These are phyloP conservation scores for Phytophthora chlamydospora DNA, from an alignment of 352 stramenopile genomes.

Conservation along the genomic window DNA sequence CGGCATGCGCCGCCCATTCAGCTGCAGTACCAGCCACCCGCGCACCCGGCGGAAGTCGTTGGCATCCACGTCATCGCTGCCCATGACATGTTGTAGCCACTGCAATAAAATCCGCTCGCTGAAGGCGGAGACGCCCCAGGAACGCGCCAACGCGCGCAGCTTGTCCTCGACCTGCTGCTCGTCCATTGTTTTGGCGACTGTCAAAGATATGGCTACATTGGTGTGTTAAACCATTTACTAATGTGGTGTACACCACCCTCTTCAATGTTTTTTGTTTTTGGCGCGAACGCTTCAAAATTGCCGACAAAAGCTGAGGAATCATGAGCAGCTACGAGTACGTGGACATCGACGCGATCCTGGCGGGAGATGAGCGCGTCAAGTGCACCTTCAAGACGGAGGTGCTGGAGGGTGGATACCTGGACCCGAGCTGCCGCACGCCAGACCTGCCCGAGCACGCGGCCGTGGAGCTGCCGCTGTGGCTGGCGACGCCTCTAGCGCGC, in stretches of 20 bases:
- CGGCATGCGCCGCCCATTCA: conserved; percentile 53
- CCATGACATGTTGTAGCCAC: conserved; percentile 55
- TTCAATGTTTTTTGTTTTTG: conserved; percentile 6
- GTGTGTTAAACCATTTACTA: background rate
- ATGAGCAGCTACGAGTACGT: conserved; percentile 52
- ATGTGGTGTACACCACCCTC: no score
- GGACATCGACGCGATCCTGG: conserved; percentile 79
- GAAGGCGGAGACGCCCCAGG: conserved; percentile 71
- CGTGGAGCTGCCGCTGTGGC: conserved; percentile 84
- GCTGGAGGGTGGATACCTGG: conserved; percentile 74
- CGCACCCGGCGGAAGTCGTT: conserved; percentile 50
- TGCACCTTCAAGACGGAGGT: conserved; percentile 77
- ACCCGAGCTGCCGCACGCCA: conserved; percentile 62
- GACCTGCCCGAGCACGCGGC: conserved; percentile 52
- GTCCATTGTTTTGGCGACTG: conserved; percentile 6
- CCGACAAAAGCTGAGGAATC: conserved; percentile 2
- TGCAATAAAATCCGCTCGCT: conserved; percentile 69
- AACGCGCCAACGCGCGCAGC: conserved; percentile 52
- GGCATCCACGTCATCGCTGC: conserved; percentile 14
- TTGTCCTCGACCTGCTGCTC: conserved; percentile 36
- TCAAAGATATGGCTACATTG: conserved; percentile 23
- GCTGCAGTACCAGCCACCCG: conserved; percentile 71
- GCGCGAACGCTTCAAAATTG: conserved; percentile 8
- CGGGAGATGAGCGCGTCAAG: conserved; percentile 80
- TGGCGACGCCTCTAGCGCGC: conserved; percentile 57